Conservation (phyloP, 352 stramenopile species). For the Thalassiosira exigua region DNA sequence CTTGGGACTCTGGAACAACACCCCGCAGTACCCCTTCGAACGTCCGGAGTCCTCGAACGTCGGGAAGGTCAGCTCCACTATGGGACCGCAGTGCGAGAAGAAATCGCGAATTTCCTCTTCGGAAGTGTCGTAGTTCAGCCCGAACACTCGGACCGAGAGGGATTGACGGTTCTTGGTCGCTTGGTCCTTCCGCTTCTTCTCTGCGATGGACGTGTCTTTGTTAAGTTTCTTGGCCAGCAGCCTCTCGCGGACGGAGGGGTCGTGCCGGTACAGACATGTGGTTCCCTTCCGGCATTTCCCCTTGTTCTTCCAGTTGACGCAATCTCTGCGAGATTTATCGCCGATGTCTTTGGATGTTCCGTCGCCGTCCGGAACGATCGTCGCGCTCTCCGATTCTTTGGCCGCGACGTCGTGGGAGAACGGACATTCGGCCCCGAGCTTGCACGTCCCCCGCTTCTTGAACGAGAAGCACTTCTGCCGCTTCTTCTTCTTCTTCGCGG, state of each 20-base stretch:
- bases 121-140: conserved; percentile 77
- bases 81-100: conserved; percentile 67
- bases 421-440: conserved; percentile 66
- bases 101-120: conserved; percentile 67
- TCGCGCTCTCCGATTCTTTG: conserved; percentile 4
- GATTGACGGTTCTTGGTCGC: conserved; percentile 63
- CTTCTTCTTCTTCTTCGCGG: conserved; percentile 34
- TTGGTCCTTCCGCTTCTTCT: conserved; percentile 10
- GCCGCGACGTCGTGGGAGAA: conserved; percentile 68
- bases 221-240: conserved; percentile 55
- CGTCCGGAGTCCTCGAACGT: conserved; percentile 78
- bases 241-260: conserved; percentile 55
- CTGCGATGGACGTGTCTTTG: conserved; percentile 3
- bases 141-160: conserved; percentile 76
- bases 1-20: conserved; percentile 77
- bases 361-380: background rate
- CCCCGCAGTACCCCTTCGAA: conserved; percentile 79
- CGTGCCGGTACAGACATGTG: conserved; percentile 72
- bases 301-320: conserved; percentile 84
- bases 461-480: conserved; percentile 78
- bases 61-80: conserved; percentile 75
- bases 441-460: conserved; percentile 71
- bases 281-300: conserved; percentile 78
- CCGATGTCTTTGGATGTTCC: conserved; percentile 17
- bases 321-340: conserved; percentile 68